Percentiles rank a stretch among this genome's conserved stretches.
Evolutionary conservation across 2,329 filamentous ascomycete species (phyloP).

Genomic region (Ilyonectria mors-panacis): DNA sequence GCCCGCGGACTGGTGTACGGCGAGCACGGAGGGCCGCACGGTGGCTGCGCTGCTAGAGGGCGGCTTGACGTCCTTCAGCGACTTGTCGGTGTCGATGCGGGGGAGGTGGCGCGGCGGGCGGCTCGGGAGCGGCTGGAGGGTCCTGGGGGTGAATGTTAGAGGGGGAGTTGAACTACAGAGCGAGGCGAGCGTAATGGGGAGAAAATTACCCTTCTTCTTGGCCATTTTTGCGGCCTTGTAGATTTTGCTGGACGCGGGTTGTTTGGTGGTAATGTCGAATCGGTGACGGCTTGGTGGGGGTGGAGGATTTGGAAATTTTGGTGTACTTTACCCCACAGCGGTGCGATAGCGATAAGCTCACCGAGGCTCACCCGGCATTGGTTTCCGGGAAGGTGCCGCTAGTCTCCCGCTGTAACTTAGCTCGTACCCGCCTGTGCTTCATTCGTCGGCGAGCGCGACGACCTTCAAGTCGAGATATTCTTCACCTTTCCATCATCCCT

Average conservation of each 20-base stretch:
- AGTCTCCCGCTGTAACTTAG: slow-evolving; percentile 4
- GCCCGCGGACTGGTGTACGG: slow-evolving; percentile 76
- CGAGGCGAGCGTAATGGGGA: fast-evolving
- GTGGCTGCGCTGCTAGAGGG: slow-evolving; percentile 57
- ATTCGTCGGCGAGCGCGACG: neutral
- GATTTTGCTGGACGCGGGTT: neutral
- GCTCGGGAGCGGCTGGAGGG: slow-evolving; percentile 81
- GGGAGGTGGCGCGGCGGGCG: slow-evolving; percentile 79
- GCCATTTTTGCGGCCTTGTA: slow-evolving; percentile 48
- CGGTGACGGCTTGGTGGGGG: slow-evolving; percentile 40
- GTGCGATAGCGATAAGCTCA: slow-evolving; percentile 33
- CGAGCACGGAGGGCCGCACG: slow-evolving; percentile 77
- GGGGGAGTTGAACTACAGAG: fast-evolving
- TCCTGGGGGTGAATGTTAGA: slow-evolving; percentile 57
- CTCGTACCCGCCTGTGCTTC: neutral
- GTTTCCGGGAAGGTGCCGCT: slow-evolving; percentile 12
- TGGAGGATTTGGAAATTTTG: slow-evolving; percentile 43
- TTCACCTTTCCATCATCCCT: neutral
- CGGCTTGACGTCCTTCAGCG: slow-evolving; percentile 72
- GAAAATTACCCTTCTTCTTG: slow-evolving; percentile 48
- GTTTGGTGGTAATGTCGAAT: slow-evolving; percentile 33
- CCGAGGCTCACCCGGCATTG: slow-evolving; percentile 40
- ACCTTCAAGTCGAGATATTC: neutral
- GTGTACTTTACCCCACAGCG: slow-evolving; percentile 42
- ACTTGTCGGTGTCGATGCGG: slow-evolving; percentile 80